These are phyloP conservation scores for Corrigiola litoralis DNA, from an alignment of 179 eudicot species.

Conservation along the genomic window DNA sequence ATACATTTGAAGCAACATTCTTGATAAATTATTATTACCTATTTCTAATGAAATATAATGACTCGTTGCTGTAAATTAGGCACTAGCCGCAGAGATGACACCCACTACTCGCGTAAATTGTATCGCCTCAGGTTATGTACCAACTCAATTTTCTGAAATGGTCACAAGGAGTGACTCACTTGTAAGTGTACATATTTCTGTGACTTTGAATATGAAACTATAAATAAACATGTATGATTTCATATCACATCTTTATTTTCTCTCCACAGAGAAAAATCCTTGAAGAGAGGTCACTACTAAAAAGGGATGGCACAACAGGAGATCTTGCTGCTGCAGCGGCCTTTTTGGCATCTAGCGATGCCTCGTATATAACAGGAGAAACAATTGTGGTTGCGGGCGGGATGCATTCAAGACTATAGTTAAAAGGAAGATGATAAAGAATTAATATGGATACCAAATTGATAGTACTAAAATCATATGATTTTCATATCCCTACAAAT, in stretches of 20 bases:
- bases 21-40: too few relatives aligned
- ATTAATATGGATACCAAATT: too few relatives aligned
- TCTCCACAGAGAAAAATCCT: slow-evolving; percentile 45
- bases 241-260: too few relatives aligned
- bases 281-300: slow-evolving; percentile 40
- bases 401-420: slow-evolving; percentile 51
- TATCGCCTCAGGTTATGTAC: neutral
- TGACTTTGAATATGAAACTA: too few relatives aligned
- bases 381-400: slow-evolving; percentile 66
- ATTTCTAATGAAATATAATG: too few relatives aligned
- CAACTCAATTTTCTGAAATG: neutral
- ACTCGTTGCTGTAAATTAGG: too few relatives aligned
- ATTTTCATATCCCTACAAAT: too few relatives aligned
- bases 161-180: neutral
- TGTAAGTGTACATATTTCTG: too few relatives aligned
- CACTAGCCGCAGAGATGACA: neutral
- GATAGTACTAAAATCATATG: too few relatives aligned
- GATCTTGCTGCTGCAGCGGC: slow-evolving; percentile 70
- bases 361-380: slow-evolving; percentile 71
- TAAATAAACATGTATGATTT: too few relatives aligned
- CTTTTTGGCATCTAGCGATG: slow-evolving; percentile 63
- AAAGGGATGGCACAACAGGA: slow-evolving; percentile 62
- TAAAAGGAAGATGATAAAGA: too few relatives aligned
- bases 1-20: too few relatives aligned
- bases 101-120: slow-evolving; percentile 1